A percentile compares a stretch with the other conserved stretches of the same genome.
phyloP scores from a whole-genome alignment of 768 basidiomycete species.

The Suillus plorans region DNA sequence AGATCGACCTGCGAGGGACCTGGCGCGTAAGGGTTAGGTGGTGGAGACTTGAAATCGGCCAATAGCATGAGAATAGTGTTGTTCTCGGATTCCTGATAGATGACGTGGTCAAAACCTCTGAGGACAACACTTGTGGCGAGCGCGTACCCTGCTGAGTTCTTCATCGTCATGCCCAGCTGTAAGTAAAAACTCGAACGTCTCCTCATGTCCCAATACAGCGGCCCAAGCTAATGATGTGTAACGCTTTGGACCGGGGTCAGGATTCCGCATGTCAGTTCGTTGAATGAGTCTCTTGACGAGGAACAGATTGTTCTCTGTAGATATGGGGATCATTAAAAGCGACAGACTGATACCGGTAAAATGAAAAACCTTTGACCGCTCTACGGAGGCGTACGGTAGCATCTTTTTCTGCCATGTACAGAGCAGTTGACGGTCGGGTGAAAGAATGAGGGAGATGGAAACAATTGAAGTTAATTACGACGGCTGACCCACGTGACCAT shows the following conservation, averaged over 20 bases:
- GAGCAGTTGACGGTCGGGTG: conserved; percentile 18
- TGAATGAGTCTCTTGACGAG: conserved; percentile 87
- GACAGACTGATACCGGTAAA: not conserved
- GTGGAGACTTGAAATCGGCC: conserved; percentile 71
- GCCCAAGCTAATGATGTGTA: conserved; percentile 93
- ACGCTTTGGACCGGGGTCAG: conserved; percentile 71
- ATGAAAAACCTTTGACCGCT: conserved; percentile 68
- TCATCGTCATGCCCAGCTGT: conserved; percentile 89
- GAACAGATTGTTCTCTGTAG: conserved; percentile 89
- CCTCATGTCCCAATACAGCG: conserved; percentile 83
- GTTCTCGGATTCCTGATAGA: conserved; percentile 78
- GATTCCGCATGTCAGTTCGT: conserved; percentile 87
- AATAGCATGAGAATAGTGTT: conserved; percentile 93
- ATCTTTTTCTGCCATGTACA: conserved; percentile 80
- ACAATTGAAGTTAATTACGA: conserved; percentile 22
- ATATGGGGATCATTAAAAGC: conserved; percentile 13
- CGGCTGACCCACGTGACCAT: conserved; percentile 1
- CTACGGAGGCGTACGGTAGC: conserved; percentile 69
- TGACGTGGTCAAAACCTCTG: conserved; percentile 18
- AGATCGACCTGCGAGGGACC: conserved; percentile 56
- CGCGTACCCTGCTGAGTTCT: conserved; percentile 82
- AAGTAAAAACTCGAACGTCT: conserved; percentile 90
- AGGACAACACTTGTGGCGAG: conserved; percentile 8
- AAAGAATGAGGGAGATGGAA: conserved; percentile 20
- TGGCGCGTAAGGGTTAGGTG: conserved; percentile 45